Base-by-base conservation (phyloP, 1,139 yeast species). In the Geotrichum carabidarum region DNA sequence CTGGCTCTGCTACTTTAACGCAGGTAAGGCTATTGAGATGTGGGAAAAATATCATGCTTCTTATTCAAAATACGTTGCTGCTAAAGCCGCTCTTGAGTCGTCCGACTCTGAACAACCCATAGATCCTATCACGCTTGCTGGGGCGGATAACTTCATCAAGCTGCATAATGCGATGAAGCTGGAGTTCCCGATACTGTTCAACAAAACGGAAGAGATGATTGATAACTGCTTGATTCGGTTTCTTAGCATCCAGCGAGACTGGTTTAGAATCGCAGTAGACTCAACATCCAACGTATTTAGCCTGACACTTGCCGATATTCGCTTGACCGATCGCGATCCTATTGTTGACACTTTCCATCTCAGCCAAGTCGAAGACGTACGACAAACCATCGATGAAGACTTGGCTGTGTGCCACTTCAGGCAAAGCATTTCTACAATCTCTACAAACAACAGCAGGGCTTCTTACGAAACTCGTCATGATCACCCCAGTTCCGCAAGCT, bases 121-220 rank as follows among this genome's bases (percentile, higher is more conserved):
- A 9, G 58, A 27, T 38, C 44, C 17, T 53, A 44, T 41, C 17
- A 42, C 49, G 1, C 22, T 40, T 4, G 50, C 50, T 14, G 47
- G 51, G 18, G 68, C 69, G 1, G 65, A 64, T 50, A 51, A 57
- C 15, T 62, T 65, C 53, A 58, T 65, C 43, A 58, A 59, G 50
- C 57, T 59, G 41, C 69, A 67, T 57, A 58, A 60, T 37, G 54
- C 60, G 45, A 51, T 68, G 38, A 66, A 66, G 43, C 60, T 57
- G 40, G 71, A 67, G 46, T 55, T 68, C 32, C 68, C 70, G 1
- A 63, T 60, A 18, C 59, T 65, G 49, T 60, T 66, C 41, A 52
- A 48, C 11, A 52, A 60, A 35, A 64, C 65, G 1, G 65, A 65
- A 49, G 55, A 59, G 27, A 57, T 64, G 57, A 62, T 64, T 12